phyloP scores from a whole-genome alignment of 495 filamentous ascomycete genomes.

The Parachaetomium inaequale region DNA sequence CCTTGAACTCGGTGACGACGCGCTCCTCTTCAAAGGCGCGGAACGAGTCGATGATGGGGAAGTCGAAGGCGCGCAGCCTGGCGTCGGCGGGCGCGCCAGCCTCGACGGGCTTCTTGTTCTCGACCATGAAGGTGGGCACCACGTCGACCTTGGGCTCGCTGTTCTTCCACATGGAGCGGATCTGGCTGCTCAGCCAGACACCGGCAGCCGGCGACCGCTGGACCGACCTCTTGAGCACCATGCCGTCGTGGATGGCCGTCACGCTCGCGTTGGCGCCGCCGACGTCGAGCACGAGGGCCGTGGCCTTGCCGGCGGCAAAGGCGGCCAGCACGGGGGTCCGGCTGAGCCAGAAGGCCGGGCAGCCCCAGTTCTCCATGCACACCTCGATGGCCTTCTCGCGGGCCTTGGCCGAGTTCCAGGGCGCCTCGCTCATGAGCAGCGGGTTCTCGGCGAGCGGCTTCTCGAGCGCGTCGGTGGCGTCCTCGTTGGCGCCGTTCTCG shows the following conservation, averaged over 20 bases:
- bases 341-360: conserved; percentile 87
- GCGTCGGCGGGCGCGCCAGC: conserved; percentile 69
- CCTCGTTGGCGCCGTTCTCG: conserved; percentile 55
- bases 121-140: conserved; percentile 81
- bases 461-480: conserved; percentile 59
- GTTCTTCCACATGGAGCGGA: conserved; percentile 72
- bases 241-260: conserved; percentile 88
- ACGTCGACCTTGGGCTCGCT: conserved; percentile 74
- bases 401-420: conserved; percentile 83
- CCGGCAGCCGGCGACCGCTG: conserved; percentile 80
- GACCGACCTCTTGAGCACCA: conserved; percentile 86
- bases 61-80: conserved; percentile 55
- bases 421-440: conserved; percentile 87
- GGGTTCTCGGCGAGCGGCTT: conserved; percentile 84
- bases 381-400: conserved; percentile 91
- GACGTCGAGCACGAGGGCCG: conserved; percentile 85
- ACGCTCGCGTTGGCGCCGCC: conserved; percentile 88
- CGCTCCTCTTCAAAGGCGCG: conserved; percentile 84
- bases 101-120: conserved; percentile 82
- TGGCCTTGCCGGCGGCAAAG: conserved; percentile 88
- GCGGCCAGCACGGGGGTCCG: conserved; percentile 54
- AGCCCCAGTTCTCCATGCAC: conserved; percentile 92
- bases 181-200: conserved; percentile 82
- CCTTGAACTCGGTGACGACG: conserved; percentile 92
- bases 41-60: conserved; percentile 67